Base-by-base conservation (phyloP, 805 yeast species). In the Peterozyma xylosa region DNA sequence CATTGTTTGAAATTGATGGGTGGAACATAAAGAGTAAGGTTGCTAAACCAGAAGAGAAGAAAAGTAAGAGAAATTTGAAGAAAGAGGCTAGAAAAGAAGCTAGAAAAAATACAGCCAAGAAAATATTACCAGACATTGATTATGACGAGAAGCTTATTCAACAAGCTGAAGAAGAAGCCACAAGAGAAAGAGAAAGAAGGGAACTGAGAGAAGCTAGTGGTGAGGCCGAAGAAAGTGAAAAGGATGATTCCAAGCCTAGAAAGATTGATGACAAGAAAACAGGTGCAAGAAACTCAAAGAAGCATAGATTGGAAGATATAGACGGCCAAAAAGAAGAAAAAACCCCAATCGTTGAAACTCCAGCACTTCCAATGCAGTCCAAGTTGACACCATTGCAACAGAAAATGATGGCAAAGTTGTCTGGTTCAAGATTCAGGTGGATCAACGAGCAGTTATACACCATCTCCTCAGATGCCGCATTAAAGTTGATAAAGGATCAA, bases 391-490 rank as follows among this genome's bases (percentile, higher is more conserved):
- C 96, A 14, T 65, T 90, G 50, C 99, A 93, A 63, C 86, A 85
- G 55, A 93, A 93, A 58, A 91, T 93, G 98, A 79, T 88, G 81
- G 88, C 86, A 38, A 93, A 93, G 60, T 73, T 93, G 36, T 79
- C 95, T 2, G 99, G 99, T 0, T 88, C 98, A 1, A 71, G 99
- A 53, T 93, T 93, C 67, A 74, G 99, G 61, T 93, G 98, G 98
- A 93, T 93, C 58, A 93, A 93, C 60, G 99, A 93, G 63, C 95
- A 91, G 59, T 68, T 93, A n/a, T 93, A 93, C 59, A 93, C 98
- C 1, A 82, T 81, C 33, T 65, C 81, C 1, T 90, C 98, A 0
- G 79, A 76, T 6, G 78, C 77, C 17, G 98, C 99, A 0, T 66
- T 87, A 27, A 67, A 72, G 18, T 64, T 93, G 48, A 79, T 93